Evolutionary conservation across 75 land plant species (phyloP).

Genomic region (Picea glauca): DNA sequence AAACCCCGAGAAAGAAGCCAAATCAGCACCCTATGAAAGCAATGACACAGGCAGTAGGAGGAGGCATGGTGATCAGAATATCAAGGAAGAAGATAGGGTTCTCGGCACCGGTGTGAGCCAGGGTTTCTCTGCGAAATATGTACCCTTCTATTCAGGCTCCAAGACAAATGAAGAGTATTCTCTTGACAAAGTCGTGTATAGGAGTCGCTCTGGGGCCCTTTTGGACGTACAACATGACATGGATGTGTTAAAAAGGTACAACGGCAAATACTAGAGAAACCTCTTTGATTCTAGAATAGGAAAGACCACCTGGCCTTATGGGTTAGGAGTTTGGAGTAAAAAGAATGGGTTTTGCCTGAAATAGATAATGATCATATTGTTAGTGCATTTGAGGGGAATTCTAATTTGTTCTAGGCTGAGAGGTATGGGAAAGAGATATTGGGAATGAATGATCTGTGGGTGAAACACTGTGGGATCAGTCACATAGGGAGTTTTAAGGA

Average conservation of each 20-base stretch:
- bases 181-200: too few species aligned
- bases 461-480: constrained; percentile 35
- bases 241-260: constrained; percentile 43
- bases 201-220: too few species aligned
- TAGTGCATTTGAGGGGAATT: constrained; percentile 79
- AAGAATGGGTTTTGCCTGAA: constrained; percentile 38
- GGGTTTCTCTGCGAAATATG: constrained; percentile 74
- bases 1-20: too few species aligned
- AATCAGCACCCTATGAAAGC: too few species aligned
- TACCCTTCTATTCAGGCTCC: constrained; percentile 81
- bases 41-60: too few species aligned
- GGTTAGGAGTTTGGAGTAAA: too few species aligned
- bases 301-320: constrained; percentile 15
- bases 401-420: constrained; percentile 91
- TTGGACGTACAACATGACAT: constrained; percentile 76
- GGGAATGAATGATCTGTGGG: constrained; percentile 61
- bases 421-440: constrained; percentile 62
- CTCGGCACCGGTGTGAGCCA: constrained; percentile 9
- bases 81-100: constrained; percentile 51
- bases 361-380: constrained; percentile 77
- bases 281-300: constrained; percentile 85
- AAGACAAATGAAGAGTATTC: constrained; percentile 56
- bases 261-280: constrained; percentile 26
- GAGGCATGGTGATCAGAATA: constrained; percentile 30
- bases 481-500: constrained; percentile 1